Conservation (phyloP, 2,329 filamentous ascomycete genomes). For the Nemania serpens region DNA sequence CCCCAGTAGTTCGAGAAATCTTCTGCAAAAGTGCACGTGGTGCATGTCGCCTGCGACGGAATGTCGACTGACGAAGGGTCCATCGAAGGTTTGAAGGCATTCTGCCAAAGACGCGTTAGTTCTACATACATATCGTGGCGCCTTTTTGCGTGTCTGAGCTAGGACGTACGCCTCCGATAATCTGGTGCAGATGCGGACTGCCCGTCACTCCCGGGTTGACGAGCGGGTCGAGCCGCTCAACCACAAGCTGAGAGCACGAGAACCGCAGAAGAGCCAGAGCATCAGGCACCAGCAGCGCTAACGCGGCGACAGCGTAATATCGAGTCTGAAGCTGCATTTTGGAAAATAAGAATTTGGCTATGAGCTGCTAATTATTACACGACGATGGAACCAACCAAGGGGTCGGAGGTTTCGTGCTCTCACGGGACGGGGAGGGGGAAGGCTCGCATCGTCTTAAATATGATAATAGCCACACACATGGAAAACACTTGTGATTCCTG, state of each 20-base stretch:
- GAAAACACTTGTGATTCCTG: not conserved
- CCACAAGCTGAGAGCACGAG: constrained; percentile 38
- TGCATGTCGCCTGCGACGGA: constrained; percentile 44
- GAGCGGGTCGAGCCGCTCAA: constrained; percentile 36
- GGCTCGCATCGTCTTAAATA: not conserved
- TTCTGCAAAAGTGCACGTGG: constrained; percentile 49
- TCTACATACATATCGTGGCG: not conserved
- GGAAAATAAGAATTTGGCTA: not conserved
- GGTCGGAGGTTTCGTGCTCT: not conserved
- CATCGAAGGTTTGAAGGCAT: constrained; percentile 43
- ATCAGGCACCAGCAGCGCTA: constrained; percentile 11
- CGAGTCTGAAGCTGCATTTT: constrained; percentile 18
- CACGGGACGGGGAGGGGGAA: not conserved
- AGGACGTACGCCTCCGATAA: constrained; percentile 37
- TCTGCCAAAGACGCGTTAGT: constrained; percentile 21
- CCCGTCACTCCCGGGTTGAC: constrained; percentile 35
- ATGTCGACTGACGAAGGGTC: constrained; percentile 35
- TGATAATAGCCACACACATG: too few relatives aligned
- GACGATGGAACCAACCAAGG: not conserved
- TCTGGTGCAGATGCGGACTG: constrained; percentile 38
- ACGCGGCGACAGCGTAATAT: not conserved
- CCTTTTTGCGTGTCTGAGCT: not conserved
- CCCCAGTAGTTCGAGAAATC: constrained; percentile 49
- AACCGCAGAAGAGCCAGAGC: constrained; percentile 34
- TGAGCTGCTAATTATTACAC: too few relatives aligned